Conservation (phyloP, 495 filamentous ascomycete species). For the Clavariopsis aquatica region DNA sequence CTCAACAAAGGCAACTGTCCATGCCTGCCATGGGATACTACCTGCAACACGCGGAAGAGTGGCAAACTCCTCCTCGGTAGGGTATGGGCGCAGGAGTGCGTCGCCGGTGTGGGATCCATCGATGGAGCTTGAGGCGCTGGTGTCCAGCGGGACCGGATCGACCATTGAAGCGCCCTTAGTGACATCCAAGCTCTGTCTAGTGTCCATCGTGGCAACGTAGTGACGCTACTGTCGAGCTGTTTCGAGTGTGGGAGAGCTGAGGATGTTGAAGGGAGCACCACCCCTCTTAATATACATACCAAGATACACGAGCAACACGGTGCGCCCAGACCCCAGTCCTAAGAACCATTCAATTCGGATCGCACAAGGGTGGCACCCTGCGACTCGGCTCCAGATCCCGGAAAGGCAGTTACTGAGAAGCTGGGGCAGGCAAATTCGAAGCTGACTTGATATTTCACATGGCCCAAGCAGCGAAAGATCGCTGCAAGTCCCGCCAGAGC, state of each 20-base stretch:
- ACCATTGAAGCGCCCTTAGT: conserved; percentile 4
- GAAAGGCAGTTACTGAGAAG: background rate
- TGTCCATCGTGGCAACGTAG: background rate
- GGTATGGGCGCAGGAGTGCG: conserved; percentile 34
- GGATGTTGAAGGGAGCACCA: background rate
- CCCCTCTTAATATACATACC: conserved; percentile 9
- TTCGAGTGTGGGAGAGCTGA: background rate
- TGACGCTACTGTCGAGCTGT: background rate
- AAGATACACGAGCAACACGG: background rate
- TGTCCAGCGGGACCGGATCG: conserved; percentile 4
- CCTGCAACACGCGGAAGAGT: conserved; percentile 66
- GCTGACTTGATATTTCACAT: background rate
- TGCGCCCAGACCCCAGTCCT: background rate
- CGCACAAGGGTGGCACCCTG: background rate
- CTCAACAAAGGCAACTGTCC: conserved; percentile 71
- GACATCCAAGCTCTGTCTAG: conserved; percentile 3
- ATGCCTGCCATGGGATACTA: conserved; percentile 62
- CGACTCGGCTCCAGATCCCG: background rate
- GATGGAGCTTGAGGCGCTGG: background rate
- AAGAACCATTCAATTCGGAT: background rate
- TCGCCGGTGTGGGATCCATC: background rate
- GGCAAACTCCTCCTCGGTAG: conserved; percentile 61
- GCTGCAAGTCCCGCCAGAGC: background rate
- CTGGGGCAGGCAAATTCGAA: background rate
- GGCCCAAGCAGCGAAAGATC: background rate